Conservation (phyloP, 2,329 filamentous ascomycete species). For the Parascedosporium putredinis region DNA sequence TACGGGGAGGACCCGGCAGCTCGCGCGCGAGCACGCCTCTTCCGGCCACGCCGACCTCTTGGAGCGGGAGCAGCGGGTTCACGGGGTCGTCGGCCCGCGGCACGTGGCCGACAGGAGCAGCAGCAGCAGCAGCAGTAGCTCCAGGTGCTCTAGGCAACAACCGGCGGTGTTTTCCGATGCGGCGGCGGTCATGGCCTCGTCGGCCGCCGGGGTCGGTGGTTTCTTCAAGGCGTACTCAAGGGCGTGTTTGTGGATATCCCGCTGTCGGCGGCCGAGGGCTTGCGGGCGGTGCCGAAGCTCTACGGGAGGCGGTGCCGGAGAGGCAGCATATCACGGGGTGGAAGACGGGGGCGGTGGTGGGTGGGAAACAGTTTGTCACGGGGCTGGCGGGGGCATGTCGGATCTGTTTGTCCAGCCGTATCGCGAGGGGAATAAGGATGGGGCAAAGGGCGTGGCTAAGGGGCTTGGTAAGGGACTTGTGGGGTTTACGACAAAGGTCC, state of each 20-base stretch:
- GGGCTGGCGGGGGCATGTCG: constrained; percentile 32
- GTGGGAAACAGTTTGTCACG: constrained; percentile 31
- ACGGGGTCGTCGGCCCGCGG: too few relatives aligned
- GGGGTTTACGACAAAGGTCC: constrained; percentile 13
- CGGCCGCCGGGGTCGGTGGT: constrained; percentile 20
- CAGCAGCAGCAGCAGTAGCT: not conserved
- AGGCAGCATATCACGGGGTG: constrained; percentile 32
- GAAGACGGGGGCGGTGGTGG: constrained; percentile 30
- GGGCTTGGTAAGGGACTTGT: constrained; percentile 32
- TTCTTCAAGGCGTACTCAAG: constrained; percentile 24
- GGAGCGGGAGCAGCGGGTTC: too few relatives aligned
- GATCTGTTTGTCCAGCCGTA: constrained; percentile 32
- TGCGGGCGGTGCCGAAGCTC: constrained; percentile 40
- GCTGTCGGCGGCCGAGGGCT: constrained; percentile 38
- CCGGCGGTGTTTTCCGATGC: not conserved
- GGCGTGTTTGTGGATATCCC: constrained; percentile 34
- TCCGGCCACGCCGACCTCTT: too few relatives aligned
- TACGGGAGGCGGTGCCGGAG: constrained; percentile 30
- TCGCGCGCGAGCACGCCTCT: too few relatives aligned
- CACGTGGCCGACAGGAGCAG: too few relatives aligned
- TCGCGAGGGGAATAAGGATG: constrained; percentile 13
- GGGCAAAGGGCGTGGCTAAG: constrained; percentile 27
- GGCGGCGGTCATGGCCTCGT: constrained; percentile 9
- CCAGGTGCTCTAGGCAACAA: not conserved
- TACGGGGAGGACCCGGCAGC: too few relatives aligned